phyloP scores from a whole-genome alignment of 1,284 basidiomycete species.

The Marasmius sp. region DNA sequence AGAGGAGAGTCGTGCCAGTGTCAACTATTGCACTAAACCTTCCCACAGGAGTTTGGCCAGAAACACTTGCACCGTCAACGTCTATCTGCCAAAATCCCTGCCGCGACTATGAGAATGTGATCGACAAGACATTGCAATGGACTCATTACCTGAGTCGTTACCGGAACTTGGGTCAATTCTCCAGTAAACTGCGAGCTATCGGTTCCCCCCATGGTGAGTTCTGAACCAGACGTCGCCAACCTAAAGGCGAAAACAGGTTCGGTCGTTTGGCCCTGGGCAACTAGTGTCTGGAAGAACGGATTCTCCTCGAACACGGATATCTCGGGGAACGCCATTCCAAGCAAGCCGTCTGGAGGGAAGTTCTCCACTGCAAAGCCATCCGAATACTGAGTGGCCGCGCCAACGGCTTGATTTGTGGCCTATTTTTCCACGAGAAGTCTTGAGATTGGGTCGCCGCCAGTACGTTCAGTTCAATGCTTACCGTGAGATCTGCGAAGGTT shows the following conservation, averaged over 20 bases:
- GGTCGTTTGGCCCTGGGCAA: conserved; percentile 34
- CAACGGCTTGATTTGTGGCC: conserved; percentile 39
- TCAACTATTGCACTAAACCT: conserved; percentile 36
- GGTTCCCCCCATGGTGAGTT: conserved; percentile 59
- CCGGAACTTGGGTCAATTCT: conserved; percentile 32
- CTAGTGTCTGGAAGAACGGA: conserved; percentile 48
- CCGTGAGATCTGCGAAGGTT: conserved; percentile 26
- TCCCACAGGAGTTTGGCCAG: conserved; percentile 21
- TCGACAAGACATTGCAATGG: too few species aligned
- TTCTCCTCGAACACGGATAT: conserved; percentile 35
- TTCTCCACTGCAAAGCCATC: conserved; percentile 29
- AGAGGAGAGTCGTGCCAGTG: conserved; percentile 50
- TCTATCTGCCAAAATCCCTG: conserved; percentile 45
- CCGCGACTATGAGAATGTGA: too few species aligned
- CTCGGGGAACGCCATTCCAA: conserved; percentile 45
- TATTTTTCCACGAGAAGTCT: conserved; percentile 14
- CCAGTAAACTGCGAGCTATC: conserved; percentile 40
- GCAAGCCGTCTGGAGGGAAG: conserved; percentile 47
- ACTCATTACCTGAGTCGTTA: conserved; percentile 30
- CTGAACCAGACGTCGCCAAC: conserved; percentile 41
- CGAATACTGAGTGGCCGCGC: conserved; percentile 48
- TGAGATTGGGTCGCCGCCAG: background rate
- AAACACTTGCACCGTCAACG: conserved; percentile 32
- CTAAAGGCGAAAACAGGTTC: conserved; percentile 56
- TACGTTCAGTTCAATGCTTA: conserved; percentile 10